Base-by-base conservation (phyloP, 2,329 filamentous ascomycete species). In the Exophiala spinifera region DNA sequence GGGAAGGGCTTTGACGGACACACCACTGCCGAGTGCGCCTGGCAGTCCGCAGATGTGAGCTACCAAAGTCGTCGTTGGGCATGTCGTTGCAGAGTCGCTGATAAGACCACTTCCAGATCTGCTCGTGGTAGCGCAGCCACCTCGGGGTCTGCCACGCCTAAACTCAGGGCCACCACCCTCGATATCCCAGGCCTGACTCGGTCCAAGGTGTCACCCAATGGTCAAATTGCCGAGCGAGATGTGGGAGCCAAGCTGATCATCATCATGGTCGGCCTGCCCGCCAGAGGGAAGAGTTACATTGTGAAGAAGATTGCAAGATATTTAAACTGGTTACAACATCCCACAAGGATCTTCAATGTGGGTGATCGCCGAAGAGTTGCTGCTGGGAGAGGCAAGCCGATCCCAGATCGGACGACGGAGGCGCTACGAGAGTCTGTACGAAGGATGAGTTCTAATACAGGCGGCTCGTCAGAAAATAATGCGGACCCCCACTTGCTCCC, bases 291-390 rank as follows among this genome's bases (percentile, higher is more conserved):
- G 76, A 96, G 91, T 51, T 99, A 99, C 74, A 95, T 99, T 66
- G 97, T 94, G 58, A 97, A 97, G 78, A 99, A 99, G 76, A 82
- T 99, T 60, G 88, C 94, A 55, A 83, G 94, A 58, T 99, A 97
- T 69, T 76, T 99, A 47, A 92, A 95, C 46, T 99, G 94, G 94
- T 85, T 96, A 66, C 94, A 99, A 68, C 92, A 99, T 72, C 89
- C 96, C 66, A 94, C 91, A 11, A 83, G 81, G 63, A 96, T 99
- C 64, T 99, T 99, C 82, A 99, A 99, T 66, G 94, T 99, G 34
- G 94, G 94, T 57, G 92, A 96, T 71, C 82, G 91, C 66, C 82
- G 94, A 65, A 86, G 94, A 64, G 83, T 91, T 47, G 89, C 86
- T 15, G 88, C 87, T 40, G 87, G 79, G 23, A 76, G 87, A 47